A percentile compares a stretch with the other conserved stretches of the same genome.
These are phyloP conservation scores for Venturia oleaginea DNA, from an alignment of 2,329 filamentous ascomycete genomes.

Conservation along the genomic window DNA sequence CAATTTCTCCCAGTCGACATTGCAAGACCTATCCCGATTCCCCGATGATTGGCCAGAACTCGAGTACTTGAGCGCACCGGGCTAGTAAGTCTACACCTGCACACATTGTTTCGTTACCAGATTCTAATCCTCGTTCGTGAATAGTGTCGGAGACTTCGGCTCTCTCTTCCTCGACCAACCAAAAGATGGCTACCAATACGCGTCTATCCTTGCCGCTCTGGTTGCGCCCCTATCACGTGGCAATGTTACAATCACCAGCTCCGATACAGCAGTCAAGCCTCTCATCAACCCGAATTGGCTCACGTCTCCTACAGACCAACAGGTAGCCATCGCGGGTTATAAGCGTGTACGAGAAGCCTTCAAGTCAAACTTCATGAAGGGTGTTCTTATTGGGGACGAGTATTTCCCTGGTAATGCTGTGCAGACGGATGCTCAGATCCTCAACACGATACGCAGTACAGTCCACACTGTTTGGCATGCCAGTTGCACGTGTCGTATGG, in stretches of 20 bases:
- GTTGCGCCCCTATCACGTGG: conserved; percentile 28
- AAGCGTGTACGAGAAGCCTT: conserved; percentile 25
- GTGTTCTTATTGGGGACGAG: conserved; percentile 22
- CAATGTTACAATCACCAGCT: conserved; percentile 24
- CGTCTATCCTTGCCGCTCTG: conserved; percentile 24
- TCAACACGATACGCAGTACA: conserved; percentile 16
- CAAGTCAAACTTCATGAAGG: conserved; percentile 19
- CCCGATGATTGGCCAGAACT: conserved; percentile 29
- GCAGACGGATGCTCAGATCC: conserved; percentile 22
- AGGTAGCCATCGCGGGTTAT: conserved; percentile 25
- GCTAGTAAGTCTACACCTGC: conserved; percentile 12
- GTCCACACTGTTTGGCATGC: conserved; percentile 28
- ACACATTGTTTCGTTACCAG: neutral
- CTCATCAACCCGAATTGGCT: conserved; percentile 30
- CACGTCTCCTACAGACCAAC: conserved; percentile 23
- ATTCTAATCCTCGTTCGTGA: neutral
- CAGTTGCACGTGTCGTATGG: conserved; percentile 25
- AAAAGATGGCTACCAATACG: conserved; percentile 24
- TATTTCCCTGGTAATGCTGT: conserved; percentile 21
- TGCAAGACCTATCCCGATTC: conserved; percentile 19
- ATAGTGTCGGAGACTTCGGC: conserved; percentile 17
- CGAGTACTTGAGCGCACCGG: conserved; percentile 21
- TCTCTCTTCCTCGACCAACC: conserved; percentile 19
- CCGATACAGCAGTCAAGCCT: conserved; percentile 22
- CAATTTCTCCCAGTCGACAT: conserved; percentile 14